phyloP scores from a whole-genome alignment of 2,329 filamentous ascomycete species.

The Colletotrichum sp. region DNA sequence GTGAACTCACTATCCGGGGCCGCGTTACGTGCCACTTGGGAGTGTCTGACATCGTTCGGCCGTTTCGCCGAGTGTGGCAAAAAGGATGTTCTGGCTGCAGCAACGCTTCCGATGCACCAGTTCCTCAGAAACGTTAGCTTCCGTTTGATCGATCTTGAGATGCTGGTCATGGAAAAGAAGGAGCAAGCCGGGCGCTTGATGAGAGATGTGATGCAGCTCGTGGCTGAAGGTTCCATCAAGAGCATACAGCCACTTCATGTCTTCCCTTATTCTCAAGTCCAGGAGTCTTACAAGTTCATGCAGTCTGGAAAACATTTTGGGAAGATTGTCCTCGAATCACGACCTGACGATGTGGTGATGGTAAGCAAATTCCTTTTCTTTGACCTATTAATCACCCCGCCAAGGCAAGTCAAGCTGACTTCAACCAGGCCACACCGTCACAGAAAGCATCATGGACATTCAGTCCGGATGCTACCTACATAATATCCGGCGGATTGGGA shows the following conservation, averaged over 20 bases:
- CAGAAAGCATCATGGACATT: neutral
- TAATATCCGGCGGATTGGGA: conserved; percentile 33
- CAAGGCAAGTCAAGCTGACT: neutral
- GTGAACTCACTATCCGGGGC: conserved; percentile 43
- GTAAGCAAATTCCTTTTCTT: neutral
- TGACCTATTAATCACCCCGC: neutral
- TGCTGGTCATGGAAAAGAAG: conserved; percentile 19
- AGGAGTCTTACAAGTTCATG: conserved; percentile 43
- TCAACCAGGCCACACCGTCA: neutral
- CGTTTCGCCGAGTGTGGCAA: conserved; percentile 46
- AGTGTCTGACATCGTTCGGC: conserved; percentile 42
- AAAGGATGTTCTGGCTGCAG: conserved; percentile 37
- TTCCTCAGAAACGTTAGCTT: conserved; percentile 44
- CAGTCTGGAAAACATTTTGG: conserved; percentile 43
- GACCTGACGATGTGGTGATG: neutral
- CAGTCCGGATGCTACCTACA: conserved; percentile 27
- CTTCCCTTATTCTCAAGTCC: conserved; percentile 28
- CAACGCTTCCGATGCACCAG: conserved; percentile 46
- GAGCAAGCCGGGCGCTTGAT: conserved; percentile 7
- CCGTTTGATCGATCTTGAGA: conserved; percentile 34
- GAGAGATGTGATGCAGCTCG: neutral
- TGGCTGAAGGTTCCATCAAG: neutral
- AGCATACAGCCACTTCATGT: conserved; percentile 23
- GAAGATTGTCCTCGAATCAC: conserved; percentile 37
- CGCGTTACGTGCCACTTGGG: conserved; percentile 39